Evolutionary conservation across 768 basidiomycete species (phyloP), one percentile per base, ranked within the genome.

Genomic region (Cystobasidium tubakii): DNA sequence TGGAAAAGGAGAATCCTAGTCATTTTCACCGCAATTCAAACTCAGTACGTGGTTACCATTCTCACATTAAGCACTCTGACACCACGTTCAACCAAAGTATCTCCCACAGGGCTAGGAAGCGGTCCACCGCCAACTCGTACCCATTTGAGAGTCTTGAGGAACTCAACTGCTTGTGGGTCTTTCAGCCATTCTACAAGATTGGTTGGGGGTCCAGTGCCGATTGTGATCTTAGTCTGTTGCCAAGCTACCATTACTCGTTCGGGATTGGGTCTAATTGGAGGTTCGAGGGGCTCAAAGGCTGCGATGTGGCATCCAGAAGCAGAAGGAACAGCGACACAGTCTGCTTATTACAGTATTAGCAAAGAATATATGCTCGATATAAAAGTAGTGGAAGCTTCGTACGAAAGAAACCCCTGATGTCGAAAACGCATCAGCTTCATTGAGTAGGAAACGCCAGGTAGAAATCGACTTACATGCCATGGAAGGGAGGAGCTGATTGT

Each of bases 401-500:
- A 60, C 57, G 57, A 25, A 29, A 60, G 27, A 60, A 60, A 17
- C 57, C 57, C 57, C 57, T 60, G 57, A 12, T 60, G 10, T 34
- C 6, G 25, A 54, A 66, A 39, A 27, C 34, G 27, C 64, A 15
- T 13, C 4, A 17, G 19, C 44, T 19, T 13, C 64, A n/a, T 42
- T 15, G 42, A 39, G n/a, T 39, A 13, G 42, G n/a, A n/a, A n/a
- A n/a, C n/a, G n/a, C n/a, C n/a, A n/a, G n/a, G n/a, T n/a, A n/a
- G n/a, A 25, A 44, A 3, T 21, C 13, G 13, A 50, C 66, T 43
- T 13, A 44, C 66, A 33, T 33, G 43, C 43, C 50, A 46, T 46
- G 66, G 66, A 46, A 67, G 6, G 50, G 39, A 2, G 66, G 66
- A 10, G 43, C 43, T 7, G 66, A 67, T 43, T 67, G 66, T 31